phyloP scores from a whole-genome alignment of 73 alveolate species.

The Paramecium biaurelia region DNA sequence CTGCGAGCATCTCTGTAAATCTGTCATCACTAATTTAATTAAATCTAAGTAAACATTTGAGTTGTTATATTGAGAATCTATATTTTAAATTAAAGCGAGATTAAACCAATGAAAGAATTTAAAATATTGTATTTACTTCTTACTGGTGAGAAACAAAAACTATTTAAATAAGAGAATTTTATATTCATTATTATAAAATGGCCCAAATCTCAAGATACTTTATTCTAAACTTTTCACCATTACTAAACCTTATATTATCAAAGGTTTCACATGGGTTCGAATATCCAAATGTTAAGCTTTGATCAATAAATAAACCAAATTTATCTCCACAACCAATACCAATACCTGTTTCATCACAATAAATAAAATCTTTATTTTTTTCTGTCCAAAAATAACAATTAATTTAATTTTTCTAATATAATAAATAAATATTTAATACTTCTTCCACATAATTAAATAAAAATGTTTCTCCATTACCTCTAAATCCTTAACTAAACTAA shows the following conservation, averaged over 20 bases:
- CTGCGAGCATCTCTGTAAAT: background rate
- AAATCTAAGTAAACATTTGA: background rate
- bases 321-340: constrained; percentile 47
- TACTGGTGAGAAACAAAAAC: background rate
- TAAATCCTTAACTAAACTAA: background rate
- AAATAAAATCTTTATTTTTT: constrained; percentile 1
- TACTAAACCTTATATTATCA: constrained; percentile 28
- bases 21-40: background rate
- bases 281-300: background rate
- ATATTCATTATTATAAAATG: background rate
- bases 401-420: constrained; percentile 3
- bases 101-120: background rate
- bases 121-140: background rate
- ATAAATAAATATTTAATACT: background rate
- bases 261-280: constrained; percentile 17
- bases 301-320: constrained; percentile 45
- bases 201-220: background rate
- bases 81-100: background rate
- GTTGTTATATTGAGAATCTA: background rate
- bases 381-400: background rate
- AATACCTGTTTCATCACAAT: constrained; percentile 3
- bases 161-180: background rate
- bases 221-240: background rate
- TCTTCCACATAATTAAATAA: background rate
- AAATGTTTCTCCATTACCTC: constrained; percentile 27